These are phyloP conservation scores for Lactifluus piperatus DNA, from an alignment of 768 basidiomycete genomes.

Conservation along the genomic window DNA sequence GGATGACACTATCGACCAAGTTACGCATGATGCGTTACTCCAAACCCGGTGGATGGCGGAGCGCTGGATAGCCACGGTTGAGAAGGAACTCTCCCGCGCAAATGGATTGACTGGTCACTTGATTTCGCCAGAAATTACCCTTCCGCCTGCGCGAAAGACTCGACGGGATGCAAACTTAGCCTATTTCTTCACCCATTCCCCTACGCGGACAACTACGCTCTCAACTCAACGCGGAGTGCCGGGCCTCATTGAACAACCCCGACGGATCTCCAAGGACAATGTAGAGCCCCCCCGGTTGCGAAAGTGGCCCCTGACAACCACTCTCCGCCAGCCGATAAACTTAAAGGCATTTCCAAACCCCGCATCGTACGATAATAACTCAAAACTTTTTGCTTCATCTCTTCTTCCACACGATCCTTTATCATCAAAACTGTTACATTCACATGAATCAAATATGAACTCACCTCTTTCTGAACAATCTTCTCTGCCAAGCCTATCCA, in stretches of 20 bases:
- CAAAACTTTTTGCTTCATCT: neutral
- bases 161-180: slow-evolving; percentile 15
- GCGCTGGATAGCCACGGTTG: slow-evolving; percentile 10
- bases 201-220: slow-evolving; percentile 3
- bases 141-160: neutral
- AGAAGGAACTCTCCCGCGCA: slow-evolving; percentile 2
- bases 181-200: slow-evolving; percentile 18
- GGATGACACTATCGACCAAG: slow-evolving; percentile 7
- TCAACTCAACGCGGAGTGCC: neutral
- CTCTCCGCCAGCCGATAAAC: slow-evolving; percentile 4
- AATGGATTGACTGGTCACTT: neutral
- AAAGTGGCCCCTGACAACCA: slow-evolving; percentile 8
- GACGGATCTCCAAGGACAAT: slow-evolving; percentile 7
- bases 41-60: slow-evolving; percentile 18
- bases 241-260: neutral
- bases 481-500: neutral
- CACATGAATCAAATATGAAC: neutral
- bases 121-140: neutral
- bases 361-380: neutral
- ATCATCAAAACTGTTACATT: neutral
- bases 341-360: neutral
- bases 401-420: neutral
- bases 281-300: slow-evolving; percentile 8
- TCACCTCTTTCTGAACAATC: neutral
- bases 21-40: slow-evolving; percentile 1